Evolutionary conservation across 306 rosid species (phyloP).

Genomic region (Purshia tridentata): DNA sequence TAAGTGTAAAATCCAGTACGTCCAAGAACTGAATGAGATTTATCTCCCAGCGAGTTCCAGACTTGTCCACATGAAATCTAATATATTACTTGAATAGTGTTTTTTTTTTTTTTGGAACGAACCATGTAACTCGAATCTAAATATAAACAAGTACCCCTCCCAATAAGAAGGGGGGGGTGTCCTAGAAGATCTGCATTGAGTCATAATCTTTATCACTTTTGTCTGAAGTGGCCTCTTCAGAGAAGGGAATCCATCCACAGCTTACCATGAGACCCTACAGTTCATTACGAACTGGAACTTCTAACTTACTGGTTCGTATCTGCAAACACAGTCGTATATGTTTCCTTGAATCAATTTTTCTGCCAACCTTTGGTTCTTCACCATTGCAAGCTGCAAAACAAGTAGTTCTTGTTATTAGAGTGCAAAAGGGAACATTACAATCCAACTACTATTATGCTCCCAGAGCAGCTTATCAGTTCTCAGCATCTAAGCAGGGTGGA

Average conservation of each 20-base stretch:
- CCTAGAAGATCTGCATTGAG: background rate
- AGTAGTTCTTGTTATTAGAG: background rate
- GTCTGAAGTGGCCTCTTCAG: background rate
- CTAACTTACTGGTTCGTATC: slow-evolving; percentile 73
- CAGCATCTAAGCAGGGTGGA: no score
- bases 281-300: background rate
- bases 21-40: background rate
- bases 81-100: no score
- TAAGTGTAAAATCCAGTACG: background rate
- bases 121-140: background rate
- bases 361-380: slow-evolving; percentile 96
- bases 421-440: background rate
- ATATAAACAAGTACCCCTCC: no score
- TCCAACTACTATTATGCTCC: background rate
- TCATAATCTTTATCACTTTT: background rate
- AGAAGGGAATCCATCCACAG: background rate
- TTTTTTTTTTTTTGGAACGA: no score
- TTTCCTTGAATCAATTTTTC: slow-evolving; percentile 82
- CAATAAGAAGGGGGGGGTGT: background rate
- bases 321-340: slow-evolving; percentile 81
- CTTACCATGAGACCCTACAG: background rate
- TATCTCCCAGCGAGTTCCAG: background rate
- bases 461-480: background rate
- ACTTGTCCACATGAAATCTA: no score
- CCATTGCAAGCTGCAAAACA: slow-evolving; percentile 92